Evolutionary conservation across 768 basidiomycete species (phyloP), one percentile per base, ranked within the genome.

Genomic region (Russula foetens): DNA sequence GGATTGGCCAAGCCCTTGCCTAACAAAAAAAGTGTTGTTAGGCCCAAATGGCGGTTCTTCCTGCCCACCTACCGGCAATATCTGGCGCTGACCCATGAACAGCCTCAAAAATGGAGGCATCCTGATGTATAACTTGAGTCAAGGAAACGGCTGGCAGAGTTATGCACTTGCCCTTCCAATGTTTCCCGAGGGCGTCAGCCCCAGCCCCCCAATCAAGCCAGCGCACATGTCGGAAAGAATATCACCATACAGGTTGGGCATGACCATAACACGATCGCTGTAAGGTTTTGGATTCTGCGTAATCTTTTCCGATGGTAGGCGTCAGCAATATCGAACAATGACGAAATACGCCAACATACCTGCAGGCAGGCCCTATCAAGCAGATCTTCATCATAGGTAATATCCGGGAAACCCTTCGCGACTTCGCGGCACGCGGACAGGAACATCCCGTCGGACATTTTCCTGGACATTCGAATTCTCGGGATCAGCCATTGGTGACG

Each of bases 381-480:
- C 51, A 99, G 81, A 72, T 99, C 97, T 73, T 99, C 97, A 70
- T 98, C 94, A 72, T 98, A 99, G 44, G 82, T 78, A 69, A 99
- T 83, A 62, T 87, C 84, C 21, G 97, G 97, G 81, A 87, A 99
- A 58, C 92, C 94, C 72, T 96, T 94, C 6, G 96, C 88, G 43
- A 99, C 92, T 67, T 92, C 88, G 57, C 97, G 87, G 75, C 97
- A 98, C 24, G 97, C 97, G 43, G 92, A 89, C 74, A 99, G 78
- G 82, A 99, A 99, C 94, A 98, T 97, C 63, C 97, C 97, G 73
- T 99, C 97, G 21, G 96, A 98, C 90, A 98, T 93, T 86, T 98
- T 98, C 94, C 94, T 97, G 70, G 29, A 50, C n/a, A 45, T 7
- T 1, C 28, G 53, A 29, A 26, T 46, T 26, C 35, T 35, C 35